Conservation (phyloP, 768 basidiomycete species). For the Phylloporus sp. region DNA sequence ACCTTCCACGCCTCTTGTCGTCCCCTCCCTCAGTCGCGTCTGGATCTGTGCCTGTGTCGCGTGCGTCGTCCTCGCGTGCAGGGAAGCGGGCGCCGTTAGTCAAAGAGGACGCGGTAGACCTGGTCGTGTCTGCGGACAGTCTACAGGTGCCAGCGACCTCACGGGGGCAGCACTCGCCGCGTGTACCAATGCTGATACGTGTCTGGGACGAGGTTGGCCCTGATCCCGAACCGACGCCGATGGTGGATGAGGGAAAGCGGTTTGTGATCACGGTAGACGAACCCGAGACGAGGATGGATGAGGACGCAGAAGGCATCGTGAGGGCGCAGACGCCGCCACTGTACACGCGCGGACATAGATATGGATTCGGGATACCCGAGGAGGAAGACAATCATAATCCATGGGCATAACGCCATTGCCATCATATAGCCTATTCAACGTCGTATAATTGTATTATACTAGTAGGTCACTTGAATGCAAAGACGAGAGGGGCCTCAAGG, state of each 20-base stretch:
- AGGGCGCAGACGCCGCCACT: constrained; percentile 19
- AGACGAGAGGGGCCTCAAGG: too few relatives aligned
- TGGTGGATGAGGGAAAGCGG: neutral
- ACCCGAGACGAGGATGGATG: neutral
- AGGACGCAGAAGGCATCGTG: constrained; percentile 5
- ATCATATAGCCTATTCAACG: too few relatives aligned
- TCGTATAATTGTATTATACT: too few relatives aligned
- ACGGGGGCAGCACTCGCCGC: constrained; percentile 14
- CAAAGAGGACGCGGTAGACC: constrained; percentile 76
- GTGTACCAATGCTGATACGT: constrained; percentile 19
- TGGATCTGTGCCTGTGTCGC: neutral
- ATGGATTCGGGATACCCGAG: constrained; percentile 8
- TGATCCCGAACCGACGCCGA: neutral
- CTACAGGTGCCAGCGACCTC: constrained; percentile 17
- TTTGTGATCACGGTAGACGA: constrained; percentile 7
- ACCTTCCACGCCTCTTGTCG: constrained; percentile 8
- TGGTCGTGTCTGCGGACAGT: constrained; percentile 51
- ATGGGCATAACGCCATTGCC: constrained; percentile 16
- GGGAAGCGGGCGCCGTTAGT: constrained; percentile 19
- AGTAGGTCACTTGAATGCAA: too few relatives aligned
- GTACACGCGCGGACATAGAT: constrained; percentile 8
- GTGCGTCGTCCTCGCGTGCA: neutral
- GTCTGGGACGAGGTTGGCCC: constrained; percentile 22
- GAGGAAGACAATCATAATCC: constrained; percentile 23
- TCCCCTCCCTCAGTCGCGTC: neutral